Base-by-base conservation (phyloP, 257 asterid genomes). In the Lantana camara region DNA sequence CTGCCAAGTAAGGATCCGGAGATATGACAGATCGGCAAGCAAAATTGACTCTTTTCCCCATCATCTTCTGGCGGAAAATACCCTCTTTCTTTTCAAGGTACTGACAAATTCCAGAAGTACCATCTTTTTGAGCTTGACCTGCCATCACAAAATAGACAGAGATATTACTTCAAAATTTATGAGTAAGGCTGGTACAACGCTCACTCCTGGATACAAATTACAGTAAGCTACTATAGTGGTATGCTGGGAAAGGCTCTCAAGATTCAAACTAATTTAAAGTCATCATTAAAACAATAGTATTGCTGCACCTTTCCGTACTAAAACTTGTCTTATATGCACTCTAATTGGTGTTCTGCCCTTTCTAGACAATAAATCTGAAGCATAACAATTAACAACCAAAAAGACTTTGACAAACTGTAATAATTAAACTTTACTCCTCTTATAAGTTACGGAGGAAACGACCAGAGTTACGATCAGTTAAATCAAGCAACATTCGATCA, bases 1-100 rank as follows among this genome's bases (percentile, higher is more conserved):
- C 97, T 15, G 92, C 78, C 77, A 93, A 72, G 73, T 93, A 88
- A 42, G 99, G 99, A 77, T 93, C 97, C 1, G 97, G 99, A 53
- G 99, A 93, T 70, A 93, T 93, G 69, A 93, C 99, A 65, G 99
- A 88, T 54, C 99, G 92, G 74, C 97, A 90, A 70, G 97, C 95
- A 80, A 66, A 90, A 74, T 93, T 93, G 54, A 90, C 99, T 78
- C 99, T 85, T 80, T 93, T 93, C 14, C 99, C 97, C 99, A 93
- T 93, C 99, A 93, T 93, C 76, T 90, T 93, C 77, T 93, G 99
- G 64, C 99, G 99, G 73, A 93, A 93, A 64, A 90, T 73, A 60
- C 97, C 99, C 66, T 90, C 97, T 77, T 93, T 93, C 88, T 93
- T 93, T 69, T 93, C 99, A 57, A 93, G 80, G 64, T 75, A 59